Base-by-base conservation (phyloP, 768 basidiomycete species). In the Collybia sordida region DNA sequence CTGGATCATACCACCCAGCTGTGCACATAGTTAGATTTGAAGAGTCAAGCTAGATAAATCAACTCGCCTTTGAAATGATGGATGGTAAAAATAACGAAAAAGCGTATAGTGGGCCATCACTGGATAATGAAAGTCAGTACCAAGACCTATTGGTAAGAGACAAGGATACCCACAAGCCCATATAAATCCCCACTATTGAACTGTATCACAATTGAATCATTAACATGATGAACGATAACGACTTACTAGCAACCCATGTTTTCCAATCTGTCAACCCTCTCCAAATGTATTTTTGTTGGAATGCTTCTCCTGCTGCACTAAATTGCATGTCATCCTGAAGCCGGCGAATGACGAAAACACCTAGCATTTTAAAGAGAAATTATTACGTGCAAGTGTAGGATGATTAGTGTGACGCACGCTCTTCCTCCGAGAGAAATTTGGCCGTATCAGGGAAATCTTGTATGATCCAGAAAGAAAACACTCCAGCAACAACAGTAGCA, bases 361-460 rank as follows among this genome's bases (percentile, higher is more conserved):
- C 83, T 85, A 47, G 27, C 41, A 34, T 34, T n/a, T n/a, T n/a
- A n/a, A n/a, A 12, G 8, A 38, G 17, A 8, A 34, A 9, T 15
- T 22, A 31, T 41, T 21, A 21, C 34, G 22, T n/a, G 31, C 24
- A 44, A 21, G 18, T 24, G 6, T 22, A 42, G 12, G 42, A 42
- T 7, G 24, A 21, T 34, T 28, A 31, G 6, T 18, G 17, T 31
- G 9, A 69, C 72, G 42, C 61, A 78, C 84, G 75, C 62, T 91
- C 90, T 25, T 74, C 63, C 27, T 82, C 77, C 6, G 73, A 80
- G 34, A 92, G 69, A 65, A 91, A 92, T 51, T 74, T 83, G 1
- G 88, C 86, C 0, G 75, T 82, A 47, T 88, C 86, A 1, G 90
- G 88, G 62, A 90, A 91, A 64, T 90, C 88, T 57, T 86, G 79